Base-by-base conservation (phyloP, 2,329 filamentous ascomycete genomes). In the Fonsecaea monophora region DNA sequence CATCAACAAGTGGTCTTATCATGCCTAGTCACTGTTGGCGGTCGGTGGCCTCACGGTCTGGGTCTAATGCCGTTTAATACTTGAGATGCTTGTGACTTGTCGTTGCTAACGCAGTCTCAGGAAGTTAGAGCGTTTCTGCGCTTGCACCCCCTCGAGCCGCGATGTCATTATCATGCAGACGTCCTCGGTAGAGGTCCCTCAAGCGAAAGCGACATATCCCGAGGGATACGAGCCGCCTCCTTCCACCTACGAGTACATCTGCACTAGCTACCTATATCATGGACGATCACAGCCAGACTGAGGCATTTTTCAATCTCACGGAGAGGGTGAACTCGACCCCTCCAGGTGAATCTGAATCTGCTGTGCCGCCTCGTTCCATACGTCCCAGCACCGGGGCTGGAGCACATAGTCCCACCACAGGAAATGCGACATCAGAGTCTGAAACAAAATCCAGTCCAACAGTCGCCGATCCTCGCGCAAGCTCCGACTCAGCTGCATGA, bases 391-490 rank as follows among this genome's bases (percentile, higher is more conserved):
- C 13, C 61, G 61, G 3, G 61, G 61, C 53, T 57, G 53, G 1
- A 63, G 53, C 13, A 63, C 53, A 40, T 63, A 30, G 35, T 63
- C 61, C 61, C 61, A 63, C 53, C 61, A 57, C 21, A 63, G 18
- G 38, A 56, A 63, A 42, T 57, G 61, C 12, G 38, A 56, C 61
- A 63, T 56, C 30, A 63, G n/a, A 15, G 61, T 48, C 30, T 63
- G 61, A 34, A 57, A 63, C 8, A 63, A 10, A 15, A 42, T 57
- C 61, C 38, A 56, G 37, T 63, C 35, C 37, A 21, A 34, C 12
- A 63, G 30, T 7, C 61, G 53, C 10, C 21, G 34, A 18, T 57
- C 61, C 30, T 56, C 30, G 13, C 53, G 61, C 61, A 58, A 37
- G 21, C 10, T 42, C 5, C 34, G 40, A 18, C 30, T 32, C 25